These are phyloP conservation scores for Heterobasidion parviporum DNA, from an alignment of 1,284 basidiomycete genomes.

Conservation along the genomic window DNA sequence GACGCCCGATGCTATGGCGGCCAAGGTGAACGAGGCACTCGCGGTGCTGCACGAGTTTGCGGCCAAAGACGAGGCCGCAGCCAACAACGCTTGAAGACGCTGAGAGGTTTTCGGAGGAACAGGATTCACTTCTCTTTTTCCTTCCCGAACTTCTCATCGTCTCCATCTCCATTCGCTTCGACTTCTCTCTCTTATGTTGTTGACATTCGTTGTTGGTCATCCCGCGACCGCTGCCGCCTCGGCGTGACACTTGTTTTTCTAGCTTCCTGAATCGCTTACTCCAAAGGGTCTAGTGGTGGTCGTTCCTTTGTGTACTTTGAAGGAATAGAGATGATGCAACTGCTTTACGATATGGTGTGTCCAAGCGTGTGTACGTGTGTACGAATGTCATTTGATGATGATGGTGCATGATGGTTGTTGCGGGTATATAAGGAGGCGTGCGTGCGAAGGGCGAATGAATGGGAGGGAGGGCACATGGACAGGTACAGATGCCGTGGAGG, in stretches of 20 bases:
- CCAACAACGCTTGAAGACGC: conserved; percentile 3
- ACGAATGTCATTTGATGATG: conserved; percentile 12
- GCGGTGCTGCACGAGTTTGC: conserved; percentile 73
- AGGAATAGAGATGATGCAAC: conserved; percentile 43
- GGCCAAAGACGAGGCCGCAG: conserved; percentile 36
- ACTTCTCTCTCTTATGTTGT: conserved; percentile 10
- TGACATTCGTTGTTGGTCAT: conserved; percentile 15
- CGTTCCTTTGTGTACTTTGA: conserved; percentile 54
- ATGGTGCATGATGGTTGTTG: conserved; percentile 5
- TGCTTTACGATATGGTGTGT: conserved; percentile 12
- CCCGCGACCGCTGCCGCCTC: conserved; percentile 12
- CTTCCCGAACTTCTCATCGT: conserved; percentile 2
- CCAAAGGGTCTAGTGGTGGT: conserved; percentile 39
- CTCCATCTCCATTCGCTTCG: conserved; percentile 8
- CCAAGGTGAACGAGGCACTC: conserved; percentile 87
- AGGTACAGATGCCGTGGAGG: not conserved
- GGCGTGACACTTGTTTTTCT: not conserved
- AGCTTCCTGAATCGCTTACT: conserved; percentile 18
- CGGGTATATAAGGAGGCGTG: conserved; percentile 7
- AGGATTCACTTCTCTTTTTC: conserved; percentile 11
- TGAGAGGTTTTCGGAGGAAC: conserved; percentile 17
- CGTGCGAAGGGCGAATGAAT: conserved; percentile 1
- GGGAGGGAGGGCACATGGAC: conserved; percentile 1
- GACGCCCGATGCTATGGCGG: conserved; percentile 68
- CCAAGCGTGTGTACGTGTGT: conserved; percentile 8